phyloP scores from a whole-genome alignment of 805 yeast genomes.

The Yarrowia deformans region DNA sequence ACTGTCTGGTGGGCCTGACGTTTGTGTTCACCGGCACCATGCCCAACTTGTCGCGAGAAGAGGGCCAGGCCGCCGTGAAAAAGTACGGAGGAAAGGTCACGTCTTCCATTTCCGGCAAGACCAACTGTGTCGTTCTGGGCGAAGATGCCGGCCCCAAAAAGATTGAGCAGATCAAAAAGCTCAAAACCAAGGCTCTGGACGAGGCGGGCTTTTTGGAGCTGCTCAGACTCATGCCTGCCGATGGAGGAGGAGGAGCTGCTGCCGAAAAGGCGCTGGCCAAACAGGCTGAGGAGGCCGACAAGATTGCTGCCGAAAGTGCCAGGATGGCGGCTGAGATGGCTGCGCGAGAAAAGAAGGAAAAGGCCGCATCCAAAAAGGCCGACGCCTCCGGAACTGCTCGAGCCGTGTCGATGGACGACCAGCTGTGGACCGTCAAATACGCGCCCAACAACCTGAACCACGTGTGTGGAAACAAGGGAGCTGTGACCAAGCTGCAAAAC shows the following conservation, averaged over 20 bases:
- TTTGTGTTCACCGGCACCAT: conserved; percentile 92
- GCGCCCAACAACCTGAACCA: conserved; percentile 82
- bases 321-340: conserved; percentile 58
- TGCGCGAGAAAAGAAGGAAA: conserved; percentile 48
- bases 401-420: conserved; percentile 19
- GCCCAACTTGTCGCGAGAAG: conserved; percentile 78
- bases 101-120: conserved; percentile 81
- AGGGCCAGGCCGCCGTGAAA: conserved; percentile 77
- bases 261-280: conserved; percentile 78
- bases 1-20: conserved; percentile 86
- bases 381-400: conserved; percentile 25
- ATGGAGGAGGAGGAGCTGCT: conserved; percentile 84
- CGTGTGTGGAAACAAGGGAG: conserved; percentile 89
- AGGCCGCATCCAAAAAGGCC: conserved; percentile 41
- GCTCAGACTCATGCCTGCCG: conserved; percentile 81
- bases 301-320: conserved; percentile 61
- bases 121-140: conserved; percentile 89
- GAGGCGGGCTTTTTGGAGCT: conserved; percentile 86
- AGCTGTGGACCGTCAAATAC: conserved; percentile 87
- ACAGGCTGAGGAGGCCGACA: conserved; percentile 69
- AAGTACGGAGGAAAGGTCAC: conserved; percentile 89
- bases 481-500: conserved; percentile 64
- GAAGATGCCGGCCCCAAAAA: conserved; percentile 98
- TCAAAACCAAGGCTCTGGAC: conserved; percentile 78
- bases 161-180: conserved; percentile 75